phyloP scores from a whole-genome alignment of 148 eudicot species.

The Chenopodium suecicum region DNA sequence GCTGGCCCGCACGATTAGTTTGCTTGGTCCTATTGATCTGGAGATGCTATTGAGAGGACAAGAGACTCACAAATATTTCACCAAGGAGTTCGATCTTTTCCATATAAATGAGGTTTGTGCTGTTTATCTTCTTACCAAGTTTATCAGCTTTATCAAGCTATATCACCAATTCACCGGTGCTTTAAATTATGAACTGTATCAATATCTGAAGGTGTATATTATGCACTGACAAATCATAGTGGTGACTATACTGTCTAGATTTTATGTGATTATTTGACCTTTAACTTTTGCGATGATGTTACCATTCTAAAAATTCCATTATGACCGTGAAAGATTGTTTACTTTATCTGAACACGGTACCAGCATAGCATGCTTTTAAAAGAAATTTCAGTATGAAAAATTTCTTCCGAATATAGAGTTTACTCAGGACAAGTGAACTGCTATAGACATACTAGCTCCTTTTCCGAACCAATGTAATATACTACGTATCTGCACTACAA shows the following conservation, averaged over 20 bases:
- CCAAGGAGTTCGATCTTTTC: slow-evolving; percentile 72
- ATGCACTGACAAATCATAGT: not conserved
- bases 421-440: not conserved
- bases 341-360: not conserved
- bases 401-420: not conserved
- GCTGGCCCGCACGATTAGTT: slow-evolving; percentile 75
- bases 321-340: not conserved
- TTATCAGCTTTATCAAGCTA: not conserved
- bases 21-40: slow-evolving; percentile 83
- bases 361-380: not conserved
- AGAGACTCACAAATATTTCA: slow-evolving; percentile 87
- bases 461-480: not conserved
- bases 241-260: not conserved
- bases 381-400: too few species aligned
- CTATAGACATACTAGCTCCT: not conserved
- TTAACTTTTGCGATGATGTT: not conserved
- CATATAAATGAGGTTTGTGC: slow-evolving; percentile 66
- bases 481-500: not conserved
- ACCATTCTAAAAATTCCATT: not conserved
- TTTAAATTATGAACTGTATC: not conserved
- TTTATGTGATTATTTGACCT: not conserved
- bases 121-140: slow-evolving; percentile 4
- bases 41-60: slow-evolving; percentile 78
- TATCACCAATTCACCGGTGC: not conserved
- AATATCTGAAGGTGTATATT: not conserved